These are phyloP conservation scores for Cryptosporidium sp. DNA, from an alignment of 169 alveolate species.

Conservation along the genomic window DNA sequence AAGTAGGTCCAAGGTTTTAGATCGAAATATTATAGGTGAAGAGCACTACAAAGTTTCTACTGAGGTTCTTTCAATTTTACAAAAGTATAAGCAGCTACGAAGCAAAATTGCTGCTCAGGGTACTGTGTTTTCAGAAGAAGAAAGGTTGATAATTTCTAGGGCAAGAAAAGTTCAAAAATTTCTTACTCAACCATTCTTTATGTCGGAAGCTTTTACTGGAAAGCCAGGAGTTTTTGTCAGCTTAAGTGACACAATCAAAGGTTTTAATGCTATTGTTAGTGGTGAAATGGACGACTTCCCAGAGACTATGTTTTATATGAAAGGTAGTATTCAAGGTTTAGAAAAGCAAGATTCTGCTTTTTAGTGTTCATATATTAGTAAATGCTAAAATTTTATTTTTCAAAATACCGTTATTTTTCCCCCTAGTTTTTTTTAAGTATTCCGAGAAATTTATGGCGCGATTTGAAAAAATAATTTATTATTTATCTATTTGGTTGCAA, in stretches of 20 bases:
- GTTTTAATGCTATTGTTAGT: slow-evolving; percentile 89
- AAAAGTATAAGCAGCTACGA: slow-evolving; percentile 94
- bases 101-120: slow-evolving; percentile 96
- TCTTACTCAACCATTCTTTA: slow-evolving; percentile 97
- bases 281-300: slow-evolving; percentile 97
- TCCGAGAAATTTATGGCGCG: neutral
- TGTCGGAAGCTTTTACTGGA: slow-evolving; percentile 96
- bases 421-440: neutral
- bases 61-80: slow-evolving; percentile 94
- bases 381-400: neutral
- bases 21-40: slow-evolving; percentile 92
- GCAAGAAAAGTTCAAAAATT: slow-evolving; percentile 96
- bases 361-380: neutral
- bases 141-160: slow-evolving; percentile 95
- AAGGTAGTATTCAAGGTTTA: slow-evolving; percentile 94
- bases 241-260: slow-evolving; percentile 90
- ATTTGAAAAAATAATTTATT: neutral
- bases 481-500: neutral
- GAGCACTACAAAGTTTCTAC: slow-evolving; percentile 94
- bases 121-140: slow-evolving; percentile 95
- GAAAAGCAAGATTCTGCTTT: slow-evolving; percentile 82
- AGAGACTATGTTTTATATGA: slow-evolving; percentile 97
- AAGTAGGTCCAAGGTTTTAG: slow-evolving; percentile 94
- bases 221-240: slow-evolving; percentile 94
- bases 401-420: neutral